Evolutionary conservation across 1,139 yeast genomes (phyloP).

Genomic region (Pneumocystis oryctolagi): DNA sequence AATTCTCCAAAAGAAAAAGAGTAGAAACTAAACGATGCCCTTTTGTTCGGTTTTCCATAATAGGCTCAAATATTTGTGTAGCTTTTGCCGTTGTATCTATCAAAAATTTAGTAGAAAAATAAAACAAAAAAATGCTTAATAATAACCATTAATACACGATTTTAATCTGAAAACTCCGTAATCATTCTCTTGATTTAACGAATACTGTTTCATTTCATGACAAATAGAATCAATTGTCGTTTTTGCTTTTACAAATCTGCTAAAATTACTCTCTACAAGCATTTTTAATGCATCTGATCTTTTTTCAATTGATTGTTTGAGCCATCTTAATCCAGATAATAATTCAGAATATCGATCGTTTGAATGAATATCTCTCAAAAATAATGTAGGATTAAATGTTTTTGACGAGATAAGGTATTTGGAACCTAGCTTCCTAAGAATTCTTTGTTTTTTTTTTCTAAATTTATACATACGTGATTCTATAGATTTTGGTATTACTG

Average conservation of each 20-base stretch:
- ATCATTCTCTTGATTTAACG: conserved; percentile 25
- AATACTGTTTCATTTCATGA: conserved; percentile 28
- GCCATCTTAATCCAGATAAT: conserved; percentile 37
- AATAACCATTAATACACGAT: conserved; percentile 21
- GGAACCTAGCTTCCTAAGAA: not conserved
- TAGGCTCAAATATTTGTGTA: conserved; percentile 58
- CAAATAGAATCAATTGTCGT: conserved; percentile 46
- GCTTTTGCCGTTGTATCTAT: conserved; percentile 31
- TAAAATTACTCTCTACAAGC: conserved; percentile 60
- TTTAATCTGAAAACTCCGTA: conserved; percentile 24
- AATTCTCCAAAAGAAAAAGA: conserved; percentile 45
- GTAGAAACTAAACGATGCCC: conserved; percentile 47
- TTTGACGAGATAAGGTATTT: conserved; percentile 22
- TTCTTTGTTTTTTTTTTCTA: not conserved
- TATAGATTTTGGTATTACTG: not conserved
- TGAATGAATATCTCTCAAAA: conserved; percentile 53
- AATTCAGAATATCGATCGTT: conserved; percentile 56
- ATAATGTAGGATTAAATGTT: conserved; percentile 54
- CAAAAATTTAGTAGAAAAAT: not conserved
- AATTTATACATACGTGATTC: not conserved
- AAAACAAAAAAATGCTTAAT: too few relatives aligned
- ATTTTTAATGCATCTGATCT: conserved; percentile 53
- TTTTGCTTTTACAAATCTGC: conserved; percentile 62
- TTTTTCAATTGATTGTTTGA: conserved; percentile 47
- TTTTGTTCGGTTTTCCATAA: conserved; percentile 46